Conservation (phyloP, 2,329 filamentous ascomycete genomes). For the Trichoderma koningii region DNA sequence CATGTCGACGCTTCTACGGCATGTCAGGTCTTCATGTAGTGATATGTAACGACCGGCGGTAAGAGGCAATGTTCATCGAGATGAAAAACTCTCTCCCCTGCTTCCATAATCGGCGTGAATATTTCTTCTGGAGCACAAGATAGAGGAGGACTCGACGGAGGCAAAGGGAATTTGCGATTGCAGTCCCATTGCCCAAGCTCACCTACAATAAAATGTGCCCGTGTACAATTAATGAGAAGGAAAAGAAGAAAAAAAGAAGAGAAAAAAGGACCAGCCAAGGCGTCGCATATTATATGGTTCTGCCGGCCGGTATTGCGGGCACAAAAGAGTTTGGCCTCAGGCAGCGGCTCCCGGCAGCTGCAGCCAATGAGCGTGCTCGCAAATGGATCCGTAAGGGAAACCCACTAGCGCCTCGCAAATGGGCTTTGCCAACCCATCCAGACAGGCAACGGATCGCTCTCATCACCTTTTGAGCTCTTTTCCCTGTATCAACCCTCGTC, state of each 20-base stretch:
- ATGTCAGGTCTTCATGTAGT: conserved; percentile 20
- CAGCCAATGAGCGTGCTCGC: conserved; percentile 47
- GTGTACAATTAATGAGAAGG: conserved; percentile 61
- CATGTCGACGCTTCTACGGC: background rate
- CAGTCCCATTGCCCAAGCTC: conserved; percentile 55
- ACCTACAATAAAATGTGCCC: conserved; percentile 73
- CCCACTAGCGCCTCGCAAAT: conserved; percentile 26
- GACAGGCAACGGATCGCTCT: conserved; percentile 38
- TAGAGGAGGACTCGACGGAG: conserved; percentile 69
- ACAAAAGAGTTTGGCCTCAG: conserved; percentile 40
- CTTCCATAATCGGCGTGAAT: conserved; percentile 70
- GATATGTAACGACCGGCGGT: conserved; percentile 71
- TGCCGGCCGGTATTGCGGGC: background rate
- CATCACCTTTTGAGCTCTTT: conserved; percentile 36
- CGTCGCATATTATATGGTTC: conserved; percentile 4
- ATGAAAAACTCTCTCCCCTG: conserved; percentile 59
- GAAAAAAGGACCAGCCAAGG: background rate
- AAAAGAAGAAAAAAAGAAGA: conserved; percentile 43
- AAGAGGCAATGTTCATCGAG: conserved; percentile 68
- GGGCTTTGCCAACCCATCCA: conserved; percentile 34
- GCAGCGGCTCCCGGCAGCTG: conserved; percentile 34
- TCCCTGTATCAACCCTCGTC: conserved; percentile 33
- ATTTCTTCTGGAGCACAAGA: conserved; percentile 65
- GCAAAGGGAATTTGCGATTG: conserved; percentile 42
- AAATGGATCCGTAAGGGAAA: conserved; percentile 46